These are phyloP conservation scores for Sclerotinia subarctica DNA, from an alignment of 2,329 filamentous ascomycete genomes.

Conservation along the genomic window DNA sequence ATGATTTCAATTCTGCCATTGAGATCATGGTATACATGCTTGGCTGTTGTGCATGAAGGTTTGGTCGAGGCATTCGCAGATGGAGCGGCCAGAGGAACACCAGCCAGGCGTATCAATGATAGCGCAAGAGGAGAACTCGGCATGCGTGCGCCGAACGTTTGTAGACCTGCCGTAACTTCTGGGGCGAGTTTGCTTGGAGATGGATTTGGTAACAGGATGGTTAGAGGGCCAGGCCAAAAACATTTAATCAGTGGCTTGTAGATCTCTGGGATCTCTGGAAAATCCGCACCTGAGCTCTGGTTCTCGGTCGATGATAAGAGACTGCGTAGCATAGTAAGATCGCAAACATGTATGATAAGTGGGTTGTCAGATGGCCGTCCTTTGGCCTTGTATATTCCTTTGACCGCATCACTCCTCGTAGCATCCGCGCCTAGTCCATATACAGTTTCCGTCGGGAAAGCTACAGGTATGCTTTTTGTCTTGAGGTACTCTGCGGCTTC, in stretches of 20 bases:
- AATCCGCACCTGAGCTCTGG: constrained; percentile 33
- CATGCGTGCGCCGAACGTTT: constrained; percentile 87
- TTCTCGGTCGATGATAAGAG: constrained; percentile 26
- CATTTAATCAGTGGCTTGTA: constrained; percentile 73
- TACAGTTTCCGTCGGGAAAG: constrained; percentile 96
- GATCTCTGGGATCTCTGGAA: constrained; percentile 35
- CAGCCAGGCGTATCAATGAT: constrained; percentile 76
- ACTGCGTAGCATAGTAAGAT: constrained; percentile 48
- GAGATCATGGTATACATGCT: constrained; percentile 85
- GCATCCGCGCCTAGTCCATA: constrained; percentile 97
- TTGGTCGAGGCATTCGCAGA: constrained; percentile 94
- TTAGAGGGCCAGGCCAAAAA: constrained; percentile 95
- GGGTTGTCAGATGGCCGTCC: constrained; percentile 91
- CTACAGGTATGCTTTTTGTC: constrained; percentile 60
- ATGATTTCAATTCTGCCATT: constrained; percentile 79
- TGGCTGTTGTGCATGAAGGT: constrained; percentile 85
- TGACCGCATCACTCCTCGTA: constrained; percentile 76
- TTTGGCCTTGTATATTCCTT: constrained; percentile 90
- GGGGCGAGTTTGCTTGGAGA: constrained; percentile 68
- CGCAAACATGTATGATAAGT: constrained; percentile 87
- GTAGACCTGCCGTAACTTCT: constrained; percentile 85
- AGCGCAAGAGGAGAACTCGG: constrained; percentile 81
- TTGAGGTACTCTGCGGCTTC: constrained; percentile 35
- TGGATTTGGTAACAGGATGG: constrained; percentile 80
- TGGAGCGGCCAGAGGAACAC: constrained; percentile 79